Evolutionary conservation across 306 rosid species (phyloP), one percentile per base, ranked within the genome.

Genomic region (Prinsepia uniflora): DNA sequence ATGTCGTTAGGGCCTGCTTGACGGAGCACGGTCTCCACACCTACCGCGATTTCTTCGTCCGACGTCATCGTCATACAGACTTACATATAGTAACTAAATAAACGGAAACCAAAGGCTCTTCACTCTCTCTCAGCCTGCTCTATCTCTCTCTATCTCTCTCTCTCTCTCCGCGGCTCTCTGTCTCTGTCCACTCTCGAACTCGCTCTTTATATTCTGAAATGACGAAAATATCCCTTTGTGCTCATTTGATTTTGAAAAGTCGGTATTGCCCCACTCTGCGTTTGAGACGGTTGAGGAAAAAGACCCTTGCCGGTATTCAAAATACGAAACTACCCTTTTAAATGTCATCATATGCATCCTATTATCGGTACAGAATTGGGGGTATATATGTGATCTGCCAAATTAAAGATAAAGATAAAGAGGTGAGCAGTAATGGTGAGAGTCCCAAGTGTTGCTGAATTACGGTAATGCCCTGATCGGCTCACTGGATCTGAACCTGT

Each of bases 11-110:
- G 88, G 65, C 82, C 86, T 1, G 88, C 75, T 66, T 83, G 88
- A 71, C 87, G 91, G 19, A 89, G 88, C 48, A 89, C 74, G 43
- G 84, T 79, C 79, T 89, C 90, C 59, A 89, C 96, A 22, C 84
- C 88, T 84, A 80, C 68, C 8, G 96, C 96, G 71, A 89, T 77
- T 39, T 89, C 96, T 63, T 89, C 80, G 85, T 89, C 96, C 71
- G 92, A 81, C 86, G 80, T 88, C 92, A 86, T 89, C 80, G 75
- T 57, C 19, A 5, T 40, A 3, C 75, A n/a, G n/a, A 67, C 78
- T 82, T 71, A 75, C 82, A 85, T 79, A 86, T 82, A 78, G 46
- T 84, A 85, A 80, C 85, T 8, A 83, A 85, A 82, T 54, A 78
- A 83, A 85, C 83, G 72, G 81, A 83, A 80, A 81, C 76, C 78